Conservation (phyloP, 345 rosid species). For the Eucalyptus sideroxylon region DNA sequence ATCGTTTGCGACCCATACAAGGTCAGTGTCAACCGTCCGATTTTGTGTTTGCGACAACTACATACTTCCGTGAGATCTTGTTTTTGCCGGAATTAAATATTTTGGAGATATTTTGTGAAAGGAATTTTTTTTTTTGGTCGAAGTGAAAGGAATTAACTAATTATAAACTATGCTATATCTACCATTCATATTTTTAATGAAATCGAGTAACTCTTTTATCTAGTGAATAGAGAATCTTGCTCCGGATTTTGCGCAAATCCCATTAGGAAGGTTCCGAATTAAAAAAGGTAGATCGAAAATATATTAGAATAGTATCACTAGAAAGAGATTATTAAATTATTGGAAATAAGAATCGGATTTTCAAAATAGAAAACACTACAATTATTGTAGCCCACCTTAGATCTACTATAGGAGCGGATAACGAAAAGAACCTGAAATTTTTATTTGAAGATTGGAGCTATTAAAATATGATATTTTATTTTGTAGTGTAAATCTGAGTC, state of each 20-base stretch:
- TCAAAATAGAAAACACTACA: no score
- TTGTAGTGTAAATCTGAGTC: background rate
- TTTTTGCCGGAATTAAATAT: background rate
- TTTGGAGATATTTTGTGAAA: background rate
- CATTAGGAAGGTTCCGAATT: no score
- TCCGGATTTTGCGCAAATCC: background rate
- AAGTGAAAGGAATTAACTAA: no score
- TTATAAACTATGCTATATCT: no score
- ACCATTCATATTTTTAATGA: no score
- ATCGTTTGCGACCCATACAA: conserved; percentile 61
- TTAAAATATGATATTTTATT: background rate
- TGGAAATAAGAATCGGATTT: no score
- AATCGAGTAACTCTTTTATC: no score
- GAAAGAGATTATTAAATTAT: background rate
- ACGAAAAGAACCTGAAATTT: background rate
- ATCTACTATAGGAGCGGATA: background rate
- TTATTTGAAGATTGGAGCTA: background rate
- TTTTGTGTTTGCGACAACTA: background rate
- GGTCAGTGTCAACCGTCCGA: conserved; percentile 18
- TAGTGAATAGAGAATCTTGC: no score
- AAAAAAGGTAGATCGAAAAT: background rate
- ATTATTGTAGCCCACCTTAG: background rate
- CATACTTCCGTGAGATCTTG: background rate
- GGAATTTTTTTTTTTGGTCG: no score
- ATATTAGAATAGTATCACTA: background rate